Evolutionary conservation across 371 early-diverging fungal genomes (phyloP).

Genomic region (Syncephalis fuscata): DNA sequence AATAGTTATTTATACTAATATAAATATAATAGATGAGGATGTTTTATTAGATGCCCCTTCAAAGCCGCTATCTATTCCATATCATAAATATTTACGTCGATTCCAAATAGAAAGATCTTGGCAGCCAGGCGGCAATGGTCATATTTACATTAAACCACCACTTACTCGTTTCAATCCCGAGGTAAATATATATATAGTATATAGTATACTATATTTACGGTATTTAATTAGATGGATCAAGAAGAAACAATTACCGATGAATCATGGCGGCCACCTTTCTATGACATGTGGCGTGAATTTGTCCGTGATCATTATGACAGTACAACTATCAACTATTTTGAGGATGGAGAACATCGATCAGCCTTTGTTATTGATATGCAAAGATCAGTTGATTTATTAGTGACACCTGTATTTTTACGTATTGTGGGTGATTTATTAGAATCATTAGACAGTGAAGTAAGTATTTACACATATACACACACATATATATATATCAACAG

Average conservation of each 20-base stretch:
- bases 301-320: conserved; percentile 1
- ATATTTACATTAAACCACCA: too few species aligned
- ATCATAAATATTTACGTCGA: background rate
- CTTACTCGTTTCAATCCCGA: too few species aligned
- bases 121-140: too few species aligned
- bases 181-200: too few species aligned
- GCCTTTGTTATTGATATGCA: conserved; percentile 3
- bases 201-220: too few species aligned
- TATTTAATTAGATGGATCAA: too few species aligned
- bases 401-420: conserved; percentile 58
- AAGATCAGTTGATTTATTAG: conserved; percentile 13
- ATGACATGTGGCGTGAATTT: conserved; percentile 6
- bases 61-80: background rate
- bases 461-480: background rate
- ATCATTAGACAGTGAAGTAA: conserved; percentile 42
- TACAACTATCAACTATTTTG: background rate
- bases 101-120: background rate
- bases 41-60: background rate
- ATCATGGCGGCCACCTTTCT: conserved; percentile 5
- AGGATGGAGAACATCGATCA: conserved; percentile 13
- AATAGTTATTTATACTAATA: too few species aligned
- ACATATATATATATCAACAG: background rate
- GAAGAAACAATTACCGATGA: too few species aligned
- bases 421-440: conserved; percentile 54
- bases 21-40: too few species aligned